phyloP scores from a whole-genome alignment of 306 rosid genomes.

The Albizia julibrissin region DNA sequence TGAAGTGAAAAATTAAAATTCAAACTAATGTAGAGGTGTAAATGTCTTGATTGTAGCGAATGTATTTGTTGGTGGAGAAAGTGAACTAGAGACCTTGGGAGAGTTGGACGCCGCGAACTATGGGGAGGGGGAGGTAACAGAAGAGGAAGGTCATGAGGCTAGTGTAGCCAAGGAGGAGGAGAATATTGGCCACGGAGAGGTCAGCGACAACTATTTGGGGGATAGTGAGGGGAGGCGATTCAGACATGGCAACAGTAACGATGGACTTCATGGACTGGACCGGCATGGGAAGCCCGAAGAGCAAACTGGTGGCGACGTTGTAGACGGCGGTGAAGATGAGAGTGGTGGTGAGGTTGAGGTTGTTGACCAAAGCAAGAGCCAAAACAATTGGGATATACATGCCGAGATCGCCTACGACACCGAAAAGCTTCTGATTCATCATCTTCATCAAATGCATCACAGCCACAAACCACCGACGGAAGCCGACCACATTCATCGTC shows the following conservation, averaged over 20 bases:
- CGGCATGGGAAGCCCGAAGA: conserved; percentile 86
- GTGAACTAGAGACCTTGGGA: conserved; percentile 82
- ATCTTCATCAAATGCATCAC: no score
- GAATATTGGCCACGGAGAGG: conserved; percentile 70
- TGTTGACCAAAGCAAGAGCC: no score
- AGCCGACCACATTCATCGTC: no score
- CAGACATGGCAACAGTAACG: conserved; percentile 81
- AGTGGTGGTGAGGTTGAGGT: no score
- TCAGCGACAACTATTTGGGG: conserved; percentile 81
- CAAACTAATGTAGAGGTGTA: conserved; percentile 47
- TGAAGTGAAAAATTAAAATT: no score
- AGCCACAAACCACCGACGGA: no score
- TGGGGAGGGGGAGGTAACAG: conserved; percentile 76
- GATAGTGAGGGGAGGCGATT: conserved; percentile 62
- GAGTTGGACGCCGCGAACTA: conserved; percentile 87
- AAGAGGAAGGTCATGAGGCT: conserved; percentile 82
- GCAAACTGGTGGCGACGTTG: conserved; percentile 69
- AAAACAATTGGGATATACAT: no score
- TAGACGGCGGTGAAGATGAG: conserved; percentile 72
- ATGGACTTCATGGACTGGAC: conserved; percentile 92
- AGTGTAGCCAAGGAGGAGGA: conserved; percentile 60
- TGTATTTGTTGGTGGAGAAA: conserved; percentile 72
- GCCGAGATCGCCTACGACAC: no score
- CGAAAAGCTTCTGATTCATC: no score
- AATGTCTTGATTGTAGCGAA: conserved; percentile 62